Base-by-base conservation (phyloP, 257 asterid genomes). In the Capsicum chinense region DNA sequence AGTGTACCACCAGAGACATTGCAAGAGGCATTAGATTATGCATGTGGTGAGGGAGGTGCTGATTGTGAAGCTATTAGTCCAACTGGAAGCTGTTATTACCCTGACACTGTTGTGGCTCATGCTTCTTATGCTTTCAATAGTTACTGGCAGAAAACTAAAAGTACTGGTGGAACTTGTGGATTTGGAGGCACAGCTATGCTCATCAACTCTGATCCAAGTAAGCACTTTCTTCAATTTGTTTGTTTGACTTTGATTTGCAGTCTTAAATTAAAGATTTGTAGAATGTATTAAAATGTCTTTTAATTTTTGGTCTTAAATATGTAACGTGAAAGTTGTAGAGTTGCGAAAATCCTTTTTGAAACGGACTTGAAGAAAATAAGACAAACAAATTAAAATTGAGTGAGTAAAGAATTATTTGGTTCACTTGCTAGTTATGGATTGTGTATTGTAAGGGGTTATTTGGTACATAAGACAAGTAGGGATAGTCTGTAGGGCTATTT, bases 111-210 rank as follows among this genome's bases (percentile, higher is more conserved):
- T 48, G 94, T 94, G 56, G 97, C 98, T 0, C 99, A 94, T 84
- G 98, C 99, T 39, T 96, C 99, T 2, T 93, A 91, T 62, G 98
- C 99, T 48, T 96, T 94, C 89, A 96, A 96, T 84, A 93, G 92
- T 74, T 93, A 94, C 71, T 96, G 98, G 98, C 99, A 96, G 92
- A 93, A 85, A 90, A 90, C 88, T 9, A 96, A 93, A 92, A 70
- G n/a, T 9, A 79, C 64, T 59, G 97, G 99, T 3, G 99, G 98
- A 6, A 89, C 90, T 62, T 94, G 99, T 80, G 97, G 94, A 15
- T 96, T 96, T 89, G 97, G 93, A 60, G 98, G 98, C 84, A 94
- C 98, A 35, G 98, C 99, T 50, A 92, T 94, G 94, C 94, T 96
- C 85, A 88, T 96, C 81, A 88, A 85, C 88, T 88, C 98, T 52